Evolutionary conservation across 306 rosid genomes (phyloP).

Genomic region (Luffa aegyptiaca): DNA sequence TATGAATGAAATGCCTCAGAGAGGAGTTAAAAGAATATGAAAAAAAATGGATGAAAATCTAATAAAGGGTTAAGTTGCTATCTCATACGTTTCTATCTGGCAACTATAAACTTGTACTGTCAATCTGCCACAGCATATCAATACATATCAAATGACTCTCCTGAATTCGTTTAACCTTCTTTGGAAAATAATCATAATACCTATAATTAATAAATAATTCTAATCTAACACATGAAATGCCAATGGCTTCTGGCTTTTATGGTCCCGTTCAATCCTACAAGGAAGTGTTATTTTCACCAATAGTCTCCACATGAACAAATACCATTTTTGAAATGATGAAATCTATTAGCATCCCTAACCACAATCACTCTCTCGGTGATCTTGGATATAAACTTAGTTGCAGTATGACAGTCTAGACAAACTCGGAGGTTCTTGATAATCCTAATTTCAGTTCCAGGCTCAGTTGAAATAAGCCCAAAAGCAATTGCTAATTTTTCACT

Average conservation of each 20-base stretch:
- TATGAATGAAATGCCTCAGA: not conserved
- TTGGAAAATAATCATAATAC: not conserved
- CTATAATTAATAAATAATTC: not conserved
- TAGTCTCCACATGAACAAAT: slow-evolving; percentile 83
- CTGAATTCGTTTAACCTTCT: not conserved
- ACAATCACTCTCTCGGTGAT: slow-evolving; percentile 71
- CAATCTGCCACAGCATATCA: not conserved
- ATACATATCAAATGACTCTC: not conserved
- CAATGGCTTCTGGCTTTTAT: not conserved
- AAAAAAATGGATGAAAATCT: not conserved
- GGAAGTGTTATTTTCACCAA: slow-evolving; percentile 47
- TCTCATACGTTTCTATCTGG: not conserved
- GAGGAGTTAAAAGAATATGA: not conserved
- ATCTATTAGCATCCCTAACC: slow-evolving; percentile 95
- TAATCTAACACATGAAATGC: not conserved
- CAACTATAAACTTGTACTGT: not conserved
- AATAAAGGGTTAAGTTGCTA: not conserved
- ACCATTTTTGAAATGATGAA: slow-evolving; percentile 85
- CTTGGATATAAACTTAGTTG: slow-evolving; percentile 84
- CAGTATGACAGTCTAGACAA: slow-evolving; percentile 88
- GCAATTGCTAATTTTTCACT: slow-evolving; percentile 92
- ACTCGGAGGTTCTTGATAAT: slow-evolving; percentile 92
- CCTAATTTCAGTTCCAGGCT: slow-evolving; percentile 78
- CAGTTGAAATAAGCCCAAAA: slow-evolving; percentile 68
- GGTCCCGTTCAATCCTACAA: slow-evolving; percentile 1